Percentiles rank a stretch among this genome's conserved stretches.
Conservation (phyloP, 495 filamentous ascomycete species). For the Tuber borchii region DNA sequence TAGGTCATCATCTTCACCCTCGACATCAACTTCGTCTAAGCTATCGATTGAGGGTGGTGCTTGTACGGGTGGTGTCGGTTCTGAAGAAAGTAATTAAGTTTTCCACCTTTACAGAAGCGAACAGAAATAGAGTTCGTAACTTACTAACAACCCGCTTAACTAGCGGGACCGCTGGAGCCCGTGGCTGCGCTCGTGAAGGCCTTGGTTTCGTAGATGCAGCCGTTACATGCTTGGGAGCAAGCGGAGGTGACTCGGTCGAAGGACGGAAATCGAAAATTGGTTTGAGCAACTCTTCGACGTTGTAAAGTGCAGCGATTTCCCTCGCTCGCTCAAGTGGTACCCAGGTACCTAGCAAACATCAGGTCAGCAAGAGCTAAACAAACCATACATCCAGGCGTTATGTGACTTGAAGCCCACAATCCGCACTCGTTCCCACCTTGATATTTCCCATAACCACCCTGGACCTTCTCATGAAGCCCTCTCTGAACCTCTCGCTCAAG, state of each 20-base stretch:
- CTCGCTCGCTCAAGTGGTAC: constrained; percentile 79
- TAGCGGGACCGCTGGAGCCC: constrained; percentile 26
- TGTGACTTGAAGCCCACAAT: constrained; percentile 14
- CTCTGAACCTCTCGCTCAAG: constrained; percentile 96
- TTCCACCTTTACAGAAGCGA: neutral
- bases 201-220: constrained; percentile 61
- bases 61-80: constrained; percentile 35
- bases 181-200: constrained; percentile 53
- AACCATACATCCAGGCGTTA: neutral
- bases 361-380: constrained; percentile 19
- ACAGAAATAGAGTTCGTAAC: constrained; percentile 30
- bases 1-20: constrained; percentile 44
- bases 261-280: constrained; percentile 86
- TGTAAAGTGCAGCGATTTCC: constrained; percentile 74
- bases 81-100: constrained; percentile 31
- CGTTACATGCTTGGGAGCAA: constrained; percentile 83
- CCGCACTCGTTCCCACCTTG: constrained; percentile 56
- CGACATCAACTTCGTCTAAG: constrained; percentile 33
- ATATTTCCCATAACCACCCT: constrained; percentile 97
- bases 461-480: constrained; percentile 91
- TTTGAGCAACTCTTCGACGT: constrained; percentile 68
- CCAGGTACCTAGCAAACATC: constrained; percentile 69
- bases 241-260: constrained; percentile 79
- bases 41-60: constrained; percentile 38
- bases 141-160: constrained; percentile 30